Conservation (phyloP, 257 asterid species). For the Echites panduratus region DNA sequence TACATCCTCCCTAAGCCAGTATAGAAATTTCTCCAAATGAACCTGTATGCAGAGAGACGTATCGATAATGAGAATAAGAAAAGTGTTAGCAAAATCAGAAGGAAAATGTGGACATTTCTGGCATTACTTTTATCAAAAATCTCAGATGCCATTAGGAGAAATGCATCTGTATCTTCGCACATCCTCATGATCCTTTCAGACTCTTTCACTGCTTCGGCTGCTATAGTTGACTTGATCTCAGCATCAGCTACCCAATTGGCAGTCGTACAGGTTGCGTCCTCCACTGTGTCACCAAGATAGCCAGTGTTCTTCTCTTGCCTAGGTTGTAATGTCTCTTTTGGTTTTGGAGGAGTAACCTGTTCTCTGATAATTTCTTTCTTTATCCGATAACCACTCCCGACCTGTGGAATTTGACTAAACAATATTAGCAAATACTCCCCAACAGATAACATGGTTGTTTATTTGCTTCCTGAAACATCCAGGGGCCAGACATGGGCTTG, state of each 20-base stretch:
- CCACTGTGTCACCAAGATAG: slow-evolving; percentile 51
- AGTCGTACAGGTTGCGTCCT: slow-evolving; percentile 51
- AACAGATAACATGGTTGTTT: neutral
- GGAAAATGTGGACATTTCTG: slow-evolving; percentile 12
- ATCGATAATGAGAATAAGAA: slow-evolving; percentile 1
- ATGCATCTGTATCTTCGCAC: slow-evolving; percentile 67
- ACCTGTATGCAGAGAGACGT: slow-evolving; percentile 37
- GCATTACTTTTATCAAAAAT: slow-evolving; percentile 54
- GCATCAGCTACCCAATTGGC: slow-evolving; percentile 68
- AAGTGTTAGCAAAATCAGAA: neutral
- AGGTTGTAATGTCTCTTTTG: slow-evolving; percentile 29
- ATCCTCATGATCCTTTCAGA: slow-evolving; percentile 61
- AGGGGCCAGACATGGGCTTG: neutral
- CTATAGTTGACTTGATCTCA: slow-evolving; percentile 68
- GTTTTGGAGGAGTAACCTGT: slow-evolving; percentile 27
- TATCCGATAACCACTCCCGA: slow-evolving; percentile 49
- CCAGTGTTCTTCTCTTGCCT: slow-evolving; percentile 38
- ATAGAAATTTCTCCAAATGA: slow-evolving; percentile 47
- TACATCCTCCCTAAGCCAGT: slow-evolving; percentile 32
- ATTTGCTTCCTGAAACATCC: neutral
- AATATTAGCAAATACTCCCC: neutral
- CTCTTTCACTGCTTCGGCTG: slow-evolving; percentile 75
- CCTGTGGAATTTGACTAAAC: slow-evolving; percentile 31
- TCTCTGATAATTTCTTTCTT: slow-evolving; percentile 37
- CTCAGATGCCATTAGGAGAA: slow-evolving; percentile 53